Conservation (phyloP, 1,284 basidiomycete species). For the Cerioporus squamosus region DNA sequence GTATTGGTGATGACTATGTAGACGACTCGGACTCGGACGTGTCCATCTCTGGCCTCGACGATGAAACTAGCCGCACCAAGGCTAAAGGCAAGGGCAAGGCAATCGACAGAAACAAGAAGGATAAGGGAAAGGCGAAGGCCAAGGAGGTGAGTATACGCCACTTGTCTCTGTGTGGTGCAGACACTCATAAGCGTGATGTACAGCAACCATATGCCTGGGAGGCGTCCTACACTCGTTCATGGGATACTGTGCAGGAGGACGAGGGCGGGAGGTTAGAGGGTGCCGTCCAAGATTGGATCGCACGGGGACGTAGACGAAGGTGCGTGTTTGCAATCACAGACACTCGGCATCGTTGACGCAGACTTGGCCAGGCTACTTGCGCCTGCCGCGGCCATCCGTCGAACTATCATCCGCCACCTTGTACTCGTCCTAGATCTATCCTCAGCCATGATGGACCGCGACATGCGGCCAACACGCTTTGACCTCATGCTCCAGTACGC, state of each 20-base stretch:
- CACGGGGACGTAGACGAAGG: slow-evolving; percentile 85
- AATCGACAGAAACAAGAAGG: slow-evolving; percentile 43
- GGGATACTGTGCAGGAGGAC: slow-evolving; percentile 98
- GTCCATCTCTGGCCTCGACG: slow-evolving; percentile 40
- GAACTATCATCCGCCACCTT: slow-evolving; percentile 96
- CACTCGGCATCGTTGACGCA: neutral
- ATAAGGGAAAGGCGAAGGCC: slow-evolving; percentile 55
- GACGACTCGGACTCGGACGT: slow-evolving; percentile 60
- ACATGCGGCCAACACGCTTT: slow-evolving; percentile 93
- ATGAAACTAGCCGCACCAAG: slow-evolving; percentile 45
- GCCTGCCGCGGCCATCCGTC: slow-evolving; percentile 86
- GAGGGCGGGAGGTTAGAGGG: slow-evolving; percentile 90
- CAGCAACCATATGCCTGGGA: slow-evolving; percentile 94
- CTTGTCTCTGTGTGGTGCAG: neutral
- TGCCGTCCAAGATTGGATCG: slow-evolving; percentile 89
- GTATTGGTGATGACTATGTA: slow-evolving; percentile 37
- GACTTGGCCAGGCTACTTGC: slow-evolving; percentile 62
- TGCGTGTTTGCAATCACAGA: slow-evolving; percentile 34
- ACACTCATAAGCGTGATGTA: neutral
- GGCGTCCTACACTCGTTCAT: slow-evolving; percentile 90
- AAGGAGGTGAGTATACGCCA: slow-evolving; percentile 53
- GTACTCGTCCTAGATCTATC: slow-evolving; percentile 92
- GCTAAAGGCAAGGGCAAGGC: slow-evolving; percentile 50
- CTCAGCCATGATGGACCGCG: slow-evolving; percentile 91
- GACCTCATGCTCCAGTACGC: slow-evolving; percentile 90